phyloP scores from a whole-genome alignment of 177 flowering plant species.

The Vitis hybrid region DNA sequence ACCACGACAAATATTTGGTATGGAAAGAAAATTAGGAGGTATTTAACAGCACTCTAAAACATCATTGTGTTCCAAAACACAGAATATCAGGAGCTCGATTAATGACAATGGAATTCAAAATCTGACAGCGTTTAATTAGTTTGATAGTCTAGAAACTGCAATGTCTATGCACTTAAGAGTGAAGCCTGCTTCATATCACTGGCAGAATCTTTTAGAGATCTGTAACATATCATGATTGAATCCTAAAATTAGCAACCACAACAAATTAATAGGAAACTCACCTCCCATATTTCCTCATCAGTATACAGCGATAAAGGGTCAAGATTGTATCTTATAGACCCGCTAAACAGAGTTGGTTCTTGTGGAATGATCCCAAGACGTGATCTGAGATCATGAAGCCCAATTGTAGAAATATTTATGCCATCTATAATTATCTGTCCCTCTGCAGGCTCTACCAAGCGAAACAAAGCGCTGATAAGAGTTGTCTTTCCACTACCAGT shows the following conservation, averaged over 20 bases:
- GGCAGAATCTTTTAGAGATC: too few species aligned
- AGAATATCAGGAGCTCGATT: too few species aligned
- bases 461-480: conserved; percentile 47
- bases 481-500: conserved; percentile 66
- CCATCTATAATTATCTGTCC: conserved; percentile 49
- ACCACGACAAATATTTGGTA: too few species aligned
- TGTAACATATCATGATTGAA: background rate
- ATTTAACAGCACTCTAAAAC: too few species aligned
- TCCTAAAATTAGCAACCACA: background rate
- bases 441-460: conserved; percentile 51
- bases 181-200: too few species aligned
- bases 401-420: conserved; percentile 44
- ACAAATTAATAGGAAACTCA: conserved; percentile 8
- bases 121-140: too few species aligned
- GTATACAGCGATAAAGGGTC: conserved; percentile 46
- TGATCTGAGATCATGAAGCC: conserved; percentile 62
- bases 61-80: too few species aligned
- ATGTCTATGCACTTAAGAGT: too few species aligned
- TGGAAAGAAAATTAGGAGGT: too few species aligned
- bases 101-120: too few species aligned
- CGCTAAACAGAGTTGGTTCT: conserved; percentile 55
- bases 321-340: conserved; percentile 54
- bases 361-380: conserved; percentile 57
- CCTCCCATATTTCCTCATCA: conserved; percentile 54
- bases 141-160: too few species aligned